These are phyloP conservation scores for Colletotrichum theobromicola DNA, from an alignment of 2,329 filamentous ascomycete genomes.

Conservation along the genomic window DNA sequence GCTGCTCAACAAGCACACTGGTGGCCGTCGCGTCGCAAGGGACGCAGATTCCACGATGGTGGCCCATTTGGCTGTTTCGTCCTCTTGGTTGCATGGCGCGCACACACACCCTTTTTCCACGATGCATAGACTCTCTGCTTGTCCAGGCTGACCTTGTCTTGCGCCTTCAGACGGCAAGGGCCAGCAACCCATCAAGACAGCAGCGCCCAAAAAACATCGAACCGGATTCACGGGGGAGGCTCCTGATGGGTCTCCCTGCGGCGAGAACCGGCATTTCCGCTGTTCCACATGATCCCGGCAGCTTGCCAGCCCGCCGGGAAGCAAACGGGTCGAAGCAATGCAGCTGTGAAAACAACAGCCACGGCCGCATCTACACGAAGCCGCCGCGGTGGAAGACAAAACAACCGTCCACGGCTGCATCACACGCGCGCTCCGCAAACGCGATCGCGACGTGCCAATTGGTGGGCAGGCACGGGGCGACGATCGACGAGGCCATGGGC, in stretches of 20 bases:
- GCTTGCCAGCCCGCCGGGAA: background rate
- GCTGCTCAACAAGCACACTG: background rate
- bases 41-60: background rate
- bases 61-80: background rate
- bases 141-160: conserved; percentile 2
- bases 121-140: conserved; percentile 1
- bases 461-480: background rate
- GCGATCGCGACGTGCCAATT: background rate
- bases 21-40: background rate
- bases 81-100: background rate
- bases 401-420: background rate
- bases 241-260: background rate
- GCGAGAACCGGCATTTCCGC: conserved; percentile 19
- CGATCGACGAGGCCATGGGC: background rate
- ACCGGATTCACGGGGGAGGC: background rate
- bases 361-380: background rate
- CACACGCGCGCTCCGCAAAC: background rate
- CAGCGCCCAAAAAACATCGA: background rate
- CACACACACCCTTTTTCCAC: background rate
- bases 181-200: background rate
- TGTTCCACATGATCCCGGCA: conserved; percentile 11
- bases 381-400: background rate
- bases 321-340: background rate
- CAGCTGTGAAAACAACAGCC: background rate
- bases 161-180: background rate